Base-by-base conservation (phyloP, 2,329 filamentous ascomycete genomes). In the Fusarium sp. region DNA sequence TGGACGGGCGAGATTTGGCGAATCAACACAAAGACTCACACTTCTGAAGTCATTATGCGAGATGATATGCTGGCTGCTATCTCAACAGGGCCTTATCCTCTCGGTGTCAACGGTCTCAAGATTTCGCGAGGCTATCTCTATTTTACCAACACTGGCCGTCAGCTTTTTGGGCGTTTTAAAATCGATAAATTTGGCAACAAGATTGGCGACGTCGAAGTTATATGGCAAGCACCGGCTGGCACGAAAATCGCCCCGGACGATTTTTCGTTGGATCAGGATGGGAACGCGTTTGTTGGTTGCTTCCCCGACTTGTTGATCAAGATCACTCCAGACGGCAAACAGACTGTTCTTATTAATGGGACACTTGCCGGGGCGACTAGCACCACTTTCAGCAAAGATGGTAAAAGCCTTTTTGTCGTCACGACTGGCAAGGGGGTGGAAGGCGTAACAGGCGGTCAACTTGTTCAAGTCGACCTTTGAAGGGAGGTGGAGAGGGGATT, bases 31-130 rank as follows among this genome's bases (percentile, higher is more conserved):
- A 38, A 6, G 8, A 14, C 27, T 22, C 35, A 63, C 0, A 25
- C 38, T 1, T 4, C 61, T 2, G 9, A 40, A 2, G n/a, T 63
- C 6, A 57, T 52, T 9, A 16, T 70, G 2, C 20, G 35, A 27
- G 35, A 56, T 2, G 45, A 66, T 11, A 4, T 40, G 4, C n/a
- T 71, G 1, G 16, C 18, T 6, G 22, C 50, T 5, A 25, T 13
- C 2, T 16, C 40, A 6, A 11, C 40, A 1, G 63, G 67, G 0
- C 67, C 25, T 16, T 66, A 42, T 25, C 25, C 33, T 2, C 3
- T 59, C 0, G 50, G 67, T 10, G 57, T 70, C 18, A 71, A 71
- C 13, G 57, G 69, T 1, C 29, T 70, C 18, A 59, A 59, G 14
- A n/a, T 70, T 6, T 52, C 20, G 5, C 16, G 33, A 1, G 9